Evolutionary conservation across 2,329 filamentous ascomycete species (phyloP), one percentile per base, ranked within the genome.

Genomic region (Chrysoporthe austroafricana): DNA sequence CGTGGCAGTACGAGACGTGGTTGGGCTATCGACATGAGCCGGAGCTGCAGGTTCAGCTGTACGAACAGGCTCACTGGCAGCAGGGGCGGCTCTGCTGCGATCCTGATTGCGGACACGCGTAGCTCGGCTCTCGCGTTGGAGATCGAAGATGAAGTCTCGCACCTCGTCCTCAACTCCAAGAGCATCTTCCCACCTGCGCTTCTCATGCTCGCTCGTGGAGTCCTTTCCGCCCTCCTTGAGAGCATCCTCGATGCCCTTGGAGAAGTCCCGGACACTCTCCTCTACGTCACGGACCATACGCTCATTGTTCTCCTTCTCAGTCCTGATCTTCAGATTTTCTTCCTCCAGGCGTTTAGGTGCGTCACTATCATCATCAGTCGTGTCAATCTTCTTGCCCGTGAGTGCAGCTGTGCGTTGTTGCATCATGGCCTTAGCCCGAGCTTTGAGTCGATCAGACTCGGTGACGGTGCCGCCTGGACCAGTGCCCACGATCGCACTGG

Each of bases 401-500:
- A 99, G 82, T 21, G 96, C 95, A 66, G 96, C 96, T 72, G 96
- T 94, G 69, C 96, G 91, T 75, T 97, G 94, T 81, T 98, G 95
- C 96, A 99, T 99, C 89, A 97, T 97, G 50, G 95, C 95, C 81
- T 94, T 97, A 43, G 96, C 95, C 73, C 94, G 89, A 46, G 96
- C 96, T 82, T 97, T 98, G 72, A 98, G 87, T 64, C 95, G 89
- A 79, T 99, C 96, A 3, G 93, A 91, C 79, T 99, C 96, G 0
- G 96, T 99, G 54, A 99, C 88, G 57, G 88, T 82, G 63, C 96
- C 96, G 56, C 95, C 95, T 67, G 94, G 95, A 11, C 96, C 96
- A 70, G 95, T 98, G 58, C 96, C 96, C 68, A 98, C 88, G 71
- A 99, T 93, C 42, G 90, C 86, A 26, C 91, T 85, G 11, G 93